phyloP scores from a whole-genome alignment of 352 stramenopile genomes.

The Globisporangium carolinianum region DNA sequence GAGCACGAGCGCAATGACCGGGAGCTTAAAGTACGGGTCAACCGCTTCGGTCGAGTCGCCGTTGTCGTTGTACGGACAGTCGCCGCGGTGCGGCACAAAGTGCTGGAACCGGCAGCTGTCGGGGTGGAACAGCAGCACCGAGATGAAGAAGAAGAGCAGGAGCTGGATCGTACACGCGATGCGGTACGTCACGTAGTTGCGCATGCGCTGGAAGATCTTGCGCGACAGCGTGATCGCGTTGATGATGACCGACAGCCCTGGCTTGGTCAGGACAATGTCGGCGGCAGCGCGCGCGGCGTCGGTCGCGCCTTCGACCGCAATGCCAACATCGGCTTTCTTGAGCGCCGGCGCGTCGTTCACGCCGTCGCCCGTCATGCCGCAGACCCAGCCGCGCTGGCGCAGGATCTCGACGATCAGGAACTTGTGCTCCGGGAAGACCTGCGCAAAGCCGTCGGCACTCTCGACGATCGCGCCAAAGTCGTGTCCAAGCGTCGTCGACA shows the following conservation, averaged over 20 bases:
- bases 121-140: constrained; percentile 85
- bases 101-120: constrained; percentile 68
- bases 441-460: constrained; percentile 91
- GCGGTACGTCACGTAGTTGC: constrained; percentile 93
- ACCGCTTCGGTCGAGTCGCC: constrained; percentile 27
- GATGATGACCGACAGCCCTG: constrained; percentile 90
- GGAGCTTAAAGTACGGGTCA: constrained; percentile 87
- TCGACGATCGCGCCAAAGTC: constrained; percentile 86
- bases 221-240: constrained; percentile 87
- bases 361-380: constrained; percentile 72
- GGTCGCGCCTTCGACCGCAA: constrained; percentile 78
- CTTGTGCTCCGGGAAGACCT: constrained; percentile 92
- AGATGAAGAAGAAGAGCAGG: constrained; percentile 92
- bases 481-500: constrained; percentile 38
- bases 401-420: constrained; percentile 86
- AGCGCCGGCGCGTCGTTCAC: constrained; percentile 67
- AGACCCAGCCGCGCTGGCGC: constrained; percentile 64
- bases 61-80: constrained; percentile 46
- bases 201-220: constrained; percentile 93
- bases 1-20: constrained; percentile 90
- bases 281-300: constrained; percentile 87
- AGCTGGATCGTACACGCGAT: constrained; percentile 90
- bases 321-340: constrained; percentile 65
- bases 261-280: constrained; percentile 92
- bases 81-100: constrained; percentile 42